A percentile compares a stretch with the other conserved stretches of the same genome.
phyloP scores from a whole-genome alignment of 352 stramenopile species.

The Phytophthora sp. region DNA sequence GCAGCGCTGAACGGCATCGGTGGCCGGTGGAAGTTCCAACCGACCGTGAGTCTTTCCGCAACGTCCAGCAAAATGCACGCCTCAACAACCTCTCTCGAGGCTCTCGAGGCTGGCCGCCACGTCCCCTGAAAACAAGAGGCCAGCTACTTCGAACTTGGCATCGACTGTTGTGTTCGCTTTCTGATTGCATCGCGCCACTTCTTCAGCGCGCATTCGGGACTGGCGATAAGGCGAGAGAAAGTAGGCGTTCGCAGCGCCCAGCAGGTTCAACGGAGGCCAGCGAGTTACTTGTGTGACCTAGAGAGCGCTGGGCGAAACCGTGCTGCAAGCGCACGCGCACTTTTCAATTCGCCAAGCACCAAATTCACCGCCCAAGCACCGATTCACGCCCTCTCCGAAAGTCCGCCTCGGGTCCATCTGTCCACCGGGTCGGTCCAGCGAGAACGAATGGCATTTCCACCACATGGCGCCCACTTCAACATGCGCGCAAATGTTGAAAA shows the following conservation, averaged over 20 bases:
- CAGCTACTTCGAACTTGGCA: background rate
- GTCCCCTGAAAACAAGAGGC: background rate
- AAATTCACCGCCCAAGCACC: background rate
- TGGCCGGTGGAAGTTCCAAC: constrained; percentile 3
- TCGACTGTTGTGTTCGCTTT: constrained; percentile 26
- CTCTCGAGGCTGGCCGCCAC: background rate
- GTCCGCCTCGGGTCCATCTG: background rate
- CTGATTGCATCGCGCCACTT: constrained; percentile 1
- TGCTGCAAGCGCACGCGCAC: constrained; percentile 23
- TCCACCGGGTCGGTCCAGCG: background rate
- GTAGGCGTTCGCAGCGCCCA: background rate
- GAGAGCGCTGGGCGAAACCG: constrained; percentile 1
- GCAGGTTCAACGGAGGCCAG: constrained; percentile 1
- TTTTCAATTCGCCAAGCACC: constrained; percentile 20
- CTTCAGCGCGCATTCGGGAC: constrained; percentile 20
- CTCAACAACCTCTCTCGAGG: too few relatives aligned
- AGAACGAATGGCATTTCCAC: background rate
- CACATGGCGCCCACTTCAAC: constrained; percentile 26
- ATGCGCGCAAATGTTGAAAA: background rate
- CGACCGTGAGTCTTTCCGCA: constrained; percentile 12
- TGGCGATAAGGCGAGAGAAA: constrained; percentile 26
- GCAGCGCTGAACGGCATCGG: constrained; percentile 2
- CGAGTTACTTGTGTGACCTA: background rate
- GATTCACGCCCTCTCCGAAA: background rate
- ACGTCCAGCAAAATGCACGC: background rate